Evolutionary conservation across 2,329 filamentous ascomycete species (phyloP), one percentile per base, ranked within the genome.

Genomic region (Coniochaeta hoffmannii): DNA sequence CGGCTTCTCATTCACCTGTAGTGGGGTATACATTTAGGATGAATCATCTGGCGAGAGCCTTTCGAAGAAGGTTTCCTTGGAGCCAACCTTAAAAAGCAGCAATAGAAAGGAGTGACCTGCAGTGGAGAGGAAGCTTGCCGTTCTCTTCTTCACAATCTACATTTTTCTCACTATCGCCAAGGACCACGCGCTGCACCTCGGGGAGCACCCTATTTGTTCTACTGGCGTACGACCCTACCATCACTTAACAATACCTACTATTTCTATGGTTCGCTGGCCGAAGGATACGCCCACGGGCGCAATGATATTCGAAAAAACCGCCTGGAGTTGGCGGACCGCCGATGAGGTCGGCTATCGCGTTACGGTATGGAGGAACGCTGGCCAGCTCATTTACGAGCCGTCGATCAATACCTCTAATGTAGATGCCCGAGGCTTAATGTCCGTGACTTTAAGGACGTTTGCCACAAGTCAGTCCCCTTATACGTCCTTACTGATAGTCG

Each of bases 391-490:
- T 46, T 46, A 46, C 41, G 41, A 46, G 41, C 41, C 41, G 41
- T 46, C 41, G 41, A 46, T 46, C 22, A 46, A 15, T 19, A 14
- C 19, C 26, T 8, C 41, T 26, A 19, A n/a, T 12, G 26, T 19
- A 19, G 36, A 46, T 19, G 19, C 24, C 41, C 24, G 49, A 51
- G 14, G 49, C 49, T 51, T 22, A 51, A 31, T 31, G 14, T 36
- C 32, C 24, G 34, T 30, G 55, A 56, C 9, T 56, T 53, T 32
- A 22, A 28, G 9, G 50, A 56, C 50, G 38, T 49, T 11, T 57
- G 56, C 50, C 55, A 57, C 53, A 57, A 57, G 36, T 51, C 53
- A 30, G 26, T 53, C 15, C 53, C 56, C 8, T 26, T 57, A 36
- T 57, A 57, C 53, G 31, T 53, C 26, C 41, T 46, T n/a, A 46